Conservation (phyloP, 2,329 filamentous ascomycete genomes). For the Epichloe hybrida region DNA sequence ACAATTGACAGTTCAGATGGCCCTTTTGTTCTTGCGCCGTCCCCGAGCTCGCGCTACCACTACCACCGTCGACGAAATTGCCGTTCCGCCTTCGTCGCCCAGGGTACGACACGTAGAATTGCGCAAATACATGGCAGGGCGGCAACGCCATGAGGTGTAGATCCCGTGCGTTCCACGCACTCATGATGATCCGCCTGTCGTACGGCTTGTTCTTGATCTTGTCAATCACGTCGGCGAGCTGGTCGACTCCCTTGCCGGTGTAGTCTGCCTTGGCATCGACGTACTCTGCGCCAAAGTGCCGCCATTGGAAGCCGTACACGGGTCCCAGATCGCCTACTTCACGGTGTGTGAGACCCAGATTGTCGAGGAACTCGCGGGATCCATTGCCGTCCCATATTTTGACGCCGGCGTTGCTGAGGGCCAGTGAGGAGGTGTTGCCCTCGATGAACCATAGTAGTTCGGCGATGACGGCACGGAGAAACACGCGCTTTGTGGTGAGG, state of each 20-base stretch:
- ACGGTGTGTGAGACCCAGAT: slow-evolving; percentile 65
- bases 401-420: slow-evolving; percentile 66
- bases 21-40: slow-evolving; percentile 34
- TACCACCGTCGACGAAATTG: neutral
- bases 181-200: slow-evolving; percentile 79
- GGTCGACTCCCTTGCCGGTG: slow-evolving; percentile 77
- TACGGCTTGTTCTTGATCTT: slow-evolving; percentile 77
- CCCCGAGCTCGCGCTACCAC: neutral
- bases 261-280: slow-evolving; percentile 70
- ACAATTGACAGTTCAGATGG: slow-evolving; percentile 73
- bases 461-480: slow-evolving; percentile 74
- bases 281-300: slow-evolving; percentile 92
- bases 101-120: slow-evolving; percentile 82
- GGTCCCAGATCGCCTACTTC: slow-evolving; percentile 83
- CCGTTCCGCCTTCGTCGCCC: slow-evolving; percentile 8
- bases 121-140: slow-evolving; percentile 95
- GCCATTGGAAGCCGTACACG: slow-evolving; percentile 98
- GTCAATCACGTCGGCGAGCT: slow-evolving; percentile 77
- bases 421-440: slow-evolving; percentile 65
- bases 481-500: slow-evolving; percentile 94
- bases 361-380: slow-evolving; percentile 78
- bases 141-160: slow-evolving; percentile 80
- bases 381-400: slow-evolving; percentile 99
- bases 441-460: slow-evolving; percentile 95
- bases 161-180: slow-evolving; percentile 87